Percentiles rank a stretch among this genome's conserved stretches.
phyloP scores from a whole-genome alignment of 441 rosid genomes.

The Aleurites moluccanus region DNA sequence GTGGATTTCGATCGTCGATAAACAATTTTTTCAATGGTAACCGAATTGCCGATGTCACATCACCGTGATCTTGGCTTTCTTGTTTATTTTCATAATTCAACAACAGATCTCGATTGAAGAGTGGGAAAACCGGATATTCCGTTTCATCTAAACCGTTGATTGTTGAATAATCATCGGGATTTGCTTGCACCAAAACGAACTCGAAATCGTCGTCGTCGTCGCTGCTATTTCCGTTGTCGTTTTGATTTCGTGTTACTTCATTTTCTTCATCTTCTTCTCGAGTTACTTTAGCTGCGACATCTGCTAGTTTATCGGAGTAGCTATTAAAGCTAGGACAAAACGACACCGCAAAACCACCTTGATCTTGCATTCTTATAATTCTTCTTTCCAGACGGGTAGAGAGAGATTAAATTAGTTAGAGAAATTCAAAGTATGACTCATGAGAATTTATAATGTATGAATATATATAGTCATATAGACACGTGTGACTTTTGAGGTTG shows the following conservation, averaged over 20 bases:
- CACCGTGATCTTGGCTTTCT: constrained; percentile 12
- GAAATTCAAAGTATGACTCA: background rate
- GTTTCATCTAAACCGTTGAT: background rate
- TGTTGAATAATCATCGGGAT: constrained; percentile 17
- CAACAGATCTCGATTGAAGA: constrained; percentile 59
- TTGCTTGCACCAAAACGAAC: constrained; percentile 35
- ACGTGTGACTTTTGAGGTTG: background rate
- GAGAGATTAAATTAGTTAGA: background rate
- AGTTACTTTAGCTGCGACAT: constrained; percentile 49
- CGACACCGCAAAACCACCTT: constrained; percentile 31
- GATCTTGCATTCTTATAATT: constrained; percentile 30
- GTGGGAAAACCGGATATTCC: constrained; percentile 44
- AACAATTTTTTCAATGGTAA: constrained; percentile 49
- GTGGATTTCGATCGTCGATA: constrained; percentile 30
- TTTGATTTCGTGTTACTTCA: background rate
- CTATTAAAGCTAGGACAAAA: constrained; percentile 73
- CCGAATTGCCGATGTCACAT: constrained; percentile 23
- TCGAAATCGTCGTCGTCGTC: constrained; percentile 52
- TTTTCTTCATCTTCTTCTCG: constrained; percentile 21
- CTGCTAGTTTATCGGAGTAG: constrained; percentile 42
- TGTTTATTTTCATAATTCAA: background rate
- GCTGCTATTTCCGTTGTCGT: background rate
- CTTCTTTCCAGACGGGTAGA: background rate
- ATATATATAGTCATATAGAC: background rate
- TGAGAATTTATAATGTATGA: background rate